Base-by-base conservation (phyloP, 73 alveolate species). In the Breviolum minutum region DNA sequence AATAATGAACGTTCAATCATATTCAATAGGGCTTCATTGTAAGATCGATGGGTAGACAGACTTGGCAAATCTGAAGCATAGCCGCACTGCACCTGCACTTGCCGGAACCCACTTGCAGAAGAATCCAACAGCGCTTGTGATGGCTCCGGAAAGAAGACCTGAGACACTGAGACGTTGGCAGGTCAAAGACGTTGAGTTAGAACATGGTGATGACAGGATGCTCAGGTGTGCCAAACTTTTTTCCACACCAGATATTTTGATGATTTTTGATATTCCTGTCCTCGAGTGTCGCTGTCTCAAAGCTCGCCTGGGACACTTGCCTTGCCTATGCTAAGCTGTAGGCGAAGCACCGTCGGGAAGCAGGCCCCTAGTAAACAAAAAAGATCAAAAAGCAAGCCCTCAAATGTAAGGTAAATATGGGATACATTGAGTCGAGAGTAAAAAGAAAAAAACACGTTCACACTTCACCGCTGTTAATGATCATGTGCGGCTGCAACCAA, bases 141-240 rank as follows among this genome's bases (percentile, higher is more conserved):
- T 61, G 93, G 93, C 93, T 54, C 93, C 24, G 93, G 93, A n/a
- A 61, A 60, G 66, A 84, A 84, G 93, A 61, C 93, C 93, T 84
- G 13, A 26, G 93, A 14, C 54, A 40, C 26, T 5, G 29, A 79
- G 22, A 79, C 64, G 8, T 66, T 66, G 64, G 27, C 17, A 63
- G 87, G 24, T 73, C 27, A 24, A 24, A 8, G 62, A 17, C 63
- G 24, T 77, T 40, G 54, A 40, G 54, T 40, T 40, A 3, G 54
- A 40, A 40, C 54, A 40, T 40, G 54, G 54, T 40, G 77, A 68
- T 14, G 24, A 17, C 77, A 17, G 77, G 77, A 68, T 68, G 77
- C 17, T 14, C 24, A 68, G 24, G 24, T 40, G 54, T 40, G 54
- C 54, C 54, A 40, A 40, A 40, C 54, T 40, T 40, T 40, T 40